Conservation (phyloP, 2,329 filamentous ascomycete species). For the Apiospora malaysiana region DNA sequence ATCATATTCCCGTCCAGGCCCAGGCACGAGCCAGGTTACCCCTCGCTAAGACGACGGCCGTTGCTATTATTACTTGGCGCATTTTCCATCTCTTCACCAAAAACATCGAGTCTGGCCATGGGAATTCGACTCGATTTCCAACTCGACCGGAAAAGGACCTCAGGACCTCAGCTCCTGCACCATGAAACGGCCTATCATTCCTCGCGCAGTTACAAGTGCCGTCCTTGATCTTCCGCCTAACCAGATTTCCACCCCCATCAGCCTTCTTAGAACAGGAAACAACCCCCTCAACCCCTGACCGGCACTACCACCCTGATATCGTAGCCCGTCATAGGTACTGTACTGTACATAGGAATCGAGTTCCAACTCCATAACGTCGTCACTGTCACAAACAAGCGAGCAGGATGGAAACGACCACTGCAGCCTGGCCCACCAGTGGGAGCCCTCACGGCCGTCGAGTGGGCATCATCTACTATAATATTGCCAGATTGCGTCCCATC, state of each 20-base stretch:
- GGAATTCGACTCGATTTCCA: too few relatives aligned
- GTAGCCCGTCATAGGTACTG: not conserved
- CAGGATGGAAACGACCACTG: not conserved
- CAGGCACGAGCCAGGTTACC: not conserved
- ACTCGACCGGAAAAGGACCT: not conserved
- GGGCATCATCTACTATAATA: constrained; percentile 18
- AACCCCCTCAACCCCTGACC: not conserved
- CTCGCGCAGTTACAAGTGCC: not conserved
- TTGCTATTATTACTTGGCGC: constrained; percentile 8
- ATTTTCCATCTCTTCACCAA: not conserved
- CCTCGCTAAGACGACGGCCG: not conserved
- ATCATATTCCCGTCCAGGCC: too few relatives aligned
- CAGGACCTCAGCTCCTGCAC: not conserved
- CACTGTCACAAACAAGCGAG: not conserved
- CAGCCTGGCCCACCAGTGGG: constrained; percentile 1
- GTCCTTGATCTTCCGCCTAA: not conserved
- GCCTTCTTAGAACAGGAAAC: not conserved
- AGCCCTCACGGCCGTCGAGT: not conserved
- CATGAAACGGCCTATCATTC: not conserved
- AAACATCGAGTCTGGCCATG: not conserved
- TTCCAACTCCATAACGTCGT: not conserved
- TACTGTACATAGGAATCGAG: not conserved
- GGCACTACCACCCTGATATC: not conserved
- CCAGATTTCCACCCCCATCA: not conserved
- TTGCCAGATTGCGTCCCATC: constrained; percentile 20